These are phyloP conservation scores for Porodaedalea pini DNA, from an alignment of 1,284 basidiomycete species.

Conservation along the genomic window DNA sequence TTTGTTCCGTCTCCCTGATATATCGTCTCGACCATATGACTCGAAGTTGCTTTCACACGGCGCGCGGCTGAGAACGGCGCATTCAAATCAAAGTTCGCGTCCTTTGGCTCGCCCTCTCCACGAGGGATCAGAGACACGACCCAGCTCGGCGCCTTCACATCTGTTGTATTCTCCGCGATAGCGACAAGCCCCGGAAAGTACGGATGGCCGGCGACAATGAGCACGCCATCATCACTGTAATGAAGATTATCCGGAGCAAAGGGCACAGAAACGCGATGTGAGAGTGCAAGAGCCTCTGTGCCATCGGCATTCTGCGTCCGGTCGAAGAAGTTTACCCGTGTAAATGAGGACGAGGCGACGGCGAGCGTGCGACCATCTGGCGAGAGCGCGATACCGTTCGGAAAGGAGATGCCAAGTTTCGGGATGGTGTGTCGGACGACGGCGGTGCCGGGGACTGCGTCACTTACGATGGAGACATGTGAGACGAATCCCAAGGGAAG, in stretches of 20 bases:
- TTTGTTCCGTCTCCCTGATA: slow-evolving; percentile 51
- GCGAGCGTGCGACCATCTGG: slow-evolving; percentile 47
- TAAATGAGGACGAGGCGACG: slow-evolving; percentile 50
- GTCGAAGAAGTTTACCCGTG: slow-evolving; percentile 48
- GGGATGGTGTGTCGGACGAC: slow-evolving; percentile 37
- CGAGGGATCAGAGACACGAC: slow-evolving; percentile 39
- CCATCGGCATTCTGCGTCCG: slow-evolving; percentile 36
- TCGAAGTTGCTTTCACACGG: slow-evolving; percentile 36
- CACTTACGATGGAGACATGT: slow-evolving; percentile 44
- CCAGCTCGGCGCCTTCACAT: slow-evolving; percentile 49
- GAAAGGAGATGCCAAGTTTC: slow-evolving; percentile 52
- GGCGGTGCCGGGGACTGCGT: slow-evolving; percentile 24
- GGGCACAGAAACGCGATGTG: slow-evolving; percentile 45
- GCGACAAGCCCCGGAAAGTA: slow-evolving; percentile 48
- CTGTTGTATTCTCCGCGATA: slow-evolving; percentile 42
- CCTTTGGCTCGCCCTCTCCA: slow-evolving; percentile 14
- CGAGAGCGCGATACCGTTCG: slow-evolving; percentile 64
- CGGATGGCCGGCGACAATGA: slow-evolving; percentile 64
- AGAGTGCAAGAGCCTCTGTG: slow-evolving; percentile 31
- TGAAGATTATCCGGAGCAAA: slow-evolving; percentile 61
- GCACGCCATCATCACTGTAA: slow-evolving; percentile 42
- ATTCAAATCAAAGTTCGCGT: slow-evolving; percentile 36
- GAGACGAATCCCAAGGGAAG: slow-evolving; percentile 58
- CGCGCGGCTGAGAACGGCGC: slow-evolving; percentile 44
- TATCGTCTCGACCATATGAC: slow-evolving; percentile 48